Base-by-base conservation (phyloP, 1,139 yeast genomes). In the Lodderomyces beijingensis region DNA sequence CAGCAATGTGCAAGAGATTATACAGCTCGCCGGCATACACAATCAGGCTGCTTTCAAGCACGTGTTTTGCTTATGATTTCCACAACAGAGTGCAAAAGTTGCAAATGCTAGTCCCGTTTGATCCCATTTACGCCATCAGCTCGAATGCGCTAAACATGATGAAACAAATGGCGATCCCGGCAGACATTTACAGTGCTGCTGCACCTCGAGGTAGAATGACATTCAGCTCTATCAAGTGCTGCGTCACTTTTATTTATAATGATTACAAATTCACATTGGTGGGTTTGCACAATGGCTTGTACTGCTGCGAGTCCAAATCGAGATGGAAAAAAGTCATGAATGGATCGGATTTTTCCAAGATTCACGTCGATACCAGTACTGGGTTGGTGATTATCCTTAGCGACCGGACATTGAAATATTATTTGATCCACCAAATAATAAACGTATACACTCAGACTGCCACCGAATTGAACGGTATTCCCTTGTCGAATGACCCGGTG, bases 251-350 rank as follows among this genome's bases (percentile, higher is more conserved):
- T 43, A 41, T 36, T 16, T 59, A 47, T 33, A 44, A 46, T 47
- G 55, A 52, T 28, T 46, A 40, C 10, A 46, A 36, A 22, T 65
- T 51, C 40, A 51, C 46, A 30, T 50, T 66, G 10, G 47, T 65
- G 16, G 72, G 74, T 2, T 52, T 65, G 11, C 45, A 51, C 2
- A 34, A 56, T 1, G 72, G 72, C 2, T 59, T 77, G 3, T 66
- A 69, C 25, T 68, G 78, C 40, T 63, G 77, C 11, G 73, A 72
- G 29, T 59, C 65, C 41, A 62, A 67, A 33, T 62, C 63, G 29
- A 59, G 65, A 12, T 85, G 95, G 93, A 71, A 64, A 35, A 66
- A 75, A 38, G 72, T 87, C 5, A 55, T 84, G 23, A 70, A 72
- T 41, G 56, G 79, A 14, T 37, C 59, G 5, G 73, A 70, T 32